A percentile compares a stretch with the other conserved stretches of the same genome.
These are phyloP conservation scores for Glaciozyma antarctica DNA, from an alignment of 768 basidiomycete species.

Conservation along the genomic window DNA sequence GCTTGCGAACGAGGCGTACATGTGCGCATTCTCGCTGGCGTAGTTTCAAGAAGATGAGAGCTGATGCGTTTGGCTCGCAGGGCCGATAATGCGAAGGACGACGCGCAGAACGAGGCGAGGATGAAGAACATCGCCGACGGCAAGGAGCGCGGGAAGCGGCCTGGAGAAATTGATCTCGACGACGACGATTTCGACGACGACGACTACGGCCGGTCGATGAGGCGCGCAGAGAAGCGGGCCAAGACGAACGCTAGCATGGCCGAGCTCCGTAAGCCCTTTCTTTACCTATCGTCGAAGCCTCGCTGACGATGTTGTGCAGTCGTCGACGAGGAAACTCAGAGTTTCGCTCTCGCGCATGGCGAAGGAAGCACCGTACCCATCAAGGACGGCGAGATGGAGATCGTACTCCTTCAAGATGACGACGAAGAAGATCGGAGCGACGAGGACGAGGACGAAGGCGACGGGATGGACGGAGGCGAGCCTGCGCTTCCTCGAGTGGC, in stretches of 20 bases:
- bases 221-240: background rate
- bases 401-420: background rate
- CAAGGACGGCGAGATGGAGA: background rate
- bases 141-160: conserved; percentile 21
- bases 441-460: background rate
- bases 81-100: conserved; percentile 12
- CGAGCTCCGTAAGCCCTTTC: conserved; percentile 12
- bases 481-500: background rate
- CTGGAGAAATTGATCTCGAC: conserved; percentile 3
- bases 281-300: background rate
- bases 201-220: no score
- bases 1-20: no score
- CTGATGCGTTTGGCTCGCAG: background rate
- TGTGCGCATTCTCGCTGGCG: no score
- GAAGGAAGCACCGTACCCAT: background rate
- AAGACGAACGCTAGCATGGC: background rate
- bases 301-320: background rate
- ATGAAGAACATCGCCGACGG: conserved; percentile 23
- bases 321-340: conserved; percentile 18
- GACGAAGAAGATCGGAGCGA: background rate
- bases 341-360: conserved; percentile 5
- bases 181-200: conserved; percentile 31
- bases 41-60: no score
- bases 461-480: background rate
- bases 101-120: conserved; percentile 4